Conservation (phyloP, 345 rosid species). For the Excoecaria cochinchinensis region DNA sequence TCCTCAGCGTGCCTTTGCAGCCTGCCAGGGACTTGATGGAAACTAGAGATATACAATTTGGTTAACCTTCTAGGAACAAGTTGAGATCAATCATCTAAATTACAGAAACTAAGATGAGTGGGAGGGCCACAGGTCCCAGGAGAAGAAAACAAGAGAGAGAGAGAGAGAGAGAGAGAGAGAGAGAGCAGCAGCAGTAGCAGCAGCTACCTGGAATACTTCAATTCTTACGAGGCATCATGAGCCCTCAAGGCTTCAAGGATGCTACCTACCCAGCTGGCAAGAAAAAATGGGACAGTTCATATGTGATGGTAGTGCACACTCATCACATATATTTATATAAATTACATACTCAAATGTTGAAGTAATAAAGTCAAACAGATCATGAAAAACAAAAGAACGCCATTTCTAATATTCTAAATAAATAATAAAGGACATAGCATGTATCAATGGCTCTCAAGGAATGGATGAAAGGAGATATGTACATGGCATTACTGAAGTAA, state of each 20-base stretch:
- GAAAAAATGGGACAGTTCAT: neutral
- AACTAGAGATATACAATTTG: neutral
- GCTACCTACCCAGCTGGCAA: slow-evolving; percentile 80
- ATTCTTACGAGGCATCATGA: slow-evolving; percentile 14
- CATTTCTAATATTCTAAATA: neutral
- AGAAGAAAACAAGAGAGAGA: neutral
- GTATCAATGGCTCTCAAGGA: neutral
- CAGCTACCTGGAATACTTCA: slow-evolving; percentile 7
- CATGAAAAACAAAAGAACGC: neutral
- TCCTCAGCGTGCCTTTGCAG: neutral
- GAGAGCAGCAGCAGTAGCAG: neutral
- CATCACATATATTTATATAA: neutral
- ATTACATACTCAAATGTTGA: neutral
- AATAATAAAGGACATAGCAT: neutral
- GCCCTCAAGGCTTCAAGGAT: slow-evolving; percentile 63
- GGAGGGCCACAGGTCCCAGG: neutral
- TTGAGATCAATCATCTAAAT: neutral
- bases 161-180: too few relatives aligned
- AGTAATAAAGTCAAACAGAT: neutral
- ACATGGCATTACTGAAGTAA: neutral
- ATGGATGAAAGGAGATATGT: neutral
- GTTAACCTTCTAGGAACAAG: neutral
- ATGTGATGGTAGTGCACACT: neutral
- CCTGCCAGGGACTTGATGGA: neutral
- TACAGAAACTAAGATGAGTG: neutral